Base-by-base conservation (phyloP, 2,329 filamentous ascomycete species). In the Colletotrichum zoysiae region DNA sequence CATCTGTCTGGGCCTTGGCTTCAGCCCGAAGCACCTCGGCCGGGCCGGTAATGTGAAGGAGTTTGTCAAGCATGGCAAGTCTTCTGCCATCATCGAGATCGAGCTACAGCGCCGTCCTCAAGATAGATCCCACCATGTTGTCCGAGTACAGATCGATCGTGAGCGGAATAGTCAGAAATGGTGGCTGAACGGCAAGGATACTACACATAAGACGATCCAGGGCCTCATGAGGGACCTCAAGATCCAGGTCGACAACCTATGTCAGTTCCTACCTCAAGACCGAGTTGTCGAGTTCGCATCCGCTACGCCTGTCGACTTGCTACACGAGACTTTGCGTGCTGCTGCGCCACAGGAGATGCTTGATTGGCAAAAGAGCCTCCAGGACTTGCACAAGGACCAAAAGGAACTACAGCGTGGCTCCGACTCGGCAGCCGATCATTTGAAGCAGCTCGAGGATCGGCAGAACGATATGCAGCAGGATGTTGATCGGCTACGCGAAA, bases 181-280 rank as follows among this genome's bases (percentile, higher is more conserved):
- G 84, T 92, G 87, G 78, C 80, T 98, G 42, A 92, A 98, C 78
- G 91, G 91, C 51, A 88, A 86, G 74, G 86, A 88, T 67, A 82
- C 86, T 6, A 86, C 86, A 1, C 88, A 90, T 74, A 92, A 91
- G 77, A 86, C 86, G 4, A 87, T 98, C 8, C 86, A 92, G 76
- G 82, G 86, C 12, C 83, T 97, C 60, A 92, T 92, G 73, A 88
- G 86, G 71, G 87, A 86, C 12, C 90, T 97, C 77, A 92, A 92
- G 60, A 98, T 99, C 63, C 96, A 99, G 81, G 94, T 98, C 74
- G 96, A 99, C 84, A 99, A 99, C 76, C 86, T 99, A 2, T 99
- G 96, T 80, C 96, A 99, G 79, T 99, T 99, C 77, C 84, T 99
- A 56, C 96, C 96, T 0, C 96, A 99, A 81, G 96, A 99, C 79